Evolutionary conservation across 192 early-diverging fungal genomes (phyloP).

Genomic region (Backusella parvicylindrica): DNA sequence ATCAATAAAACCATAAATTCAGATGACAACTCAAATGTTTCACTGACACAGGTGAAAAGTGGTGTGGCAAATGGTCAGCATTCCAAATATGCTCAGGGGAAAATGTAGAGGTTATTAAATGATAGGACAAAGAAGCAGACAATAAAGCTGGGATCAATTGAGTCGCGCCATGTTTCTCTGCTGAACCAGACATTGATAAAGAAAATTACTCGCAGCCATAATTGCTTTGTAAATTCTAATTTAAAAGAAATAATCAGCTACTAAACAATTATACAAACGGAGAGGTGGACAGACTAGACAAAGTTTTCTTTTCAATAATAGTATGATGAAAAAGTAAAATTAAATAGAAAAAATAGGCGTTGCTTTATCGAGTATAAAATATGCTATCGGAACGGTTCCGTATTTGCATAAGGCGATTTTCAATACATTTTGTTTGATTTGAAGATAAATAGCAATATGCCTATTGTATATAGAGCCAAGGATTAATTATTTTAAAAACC

Average conservation of each 20-base stretch:
- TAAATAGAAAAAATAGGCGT: not conserved
- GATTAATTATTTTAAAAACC: not conserved
- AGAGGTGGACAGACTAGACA: not conserved
- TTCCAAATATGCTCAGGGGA: not conserved
- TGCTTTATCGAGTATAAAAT: not conserved
- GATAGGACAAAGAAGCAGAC: not conserved
- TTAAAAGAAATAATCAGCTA: not conserved
- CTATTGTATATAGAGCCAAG: not conserved
- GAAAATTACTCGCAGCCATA: not conserved
- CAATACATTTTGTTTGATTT: not conserved
- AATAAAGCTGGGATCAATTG: not conserved
- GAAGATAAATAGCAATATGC: not conserved
- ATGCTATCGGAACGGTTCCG: not conserved
- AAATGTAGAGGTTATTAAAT: not conserved
- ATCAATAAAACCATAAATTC: not conserved
- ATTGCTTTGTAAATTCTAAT: not conserved
- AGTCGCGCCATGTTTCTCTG: not conserved
- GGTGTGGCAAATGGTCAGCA: not conserved
- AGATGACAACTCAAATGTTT: not conserved
- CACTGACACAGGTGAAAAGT: not conserved
- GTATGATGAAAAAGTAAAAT: not conserved
- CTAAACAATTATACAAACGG: not conserved
- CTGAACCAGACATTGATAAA: not conserved
- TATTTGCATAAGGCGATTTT: not conserved
- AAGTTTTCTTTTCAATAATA: not conserved